Base-by-base conservation (phyloP, 2,329 filamentous ascomycete species). In the Chrysoporthe puriensis region DNA sequence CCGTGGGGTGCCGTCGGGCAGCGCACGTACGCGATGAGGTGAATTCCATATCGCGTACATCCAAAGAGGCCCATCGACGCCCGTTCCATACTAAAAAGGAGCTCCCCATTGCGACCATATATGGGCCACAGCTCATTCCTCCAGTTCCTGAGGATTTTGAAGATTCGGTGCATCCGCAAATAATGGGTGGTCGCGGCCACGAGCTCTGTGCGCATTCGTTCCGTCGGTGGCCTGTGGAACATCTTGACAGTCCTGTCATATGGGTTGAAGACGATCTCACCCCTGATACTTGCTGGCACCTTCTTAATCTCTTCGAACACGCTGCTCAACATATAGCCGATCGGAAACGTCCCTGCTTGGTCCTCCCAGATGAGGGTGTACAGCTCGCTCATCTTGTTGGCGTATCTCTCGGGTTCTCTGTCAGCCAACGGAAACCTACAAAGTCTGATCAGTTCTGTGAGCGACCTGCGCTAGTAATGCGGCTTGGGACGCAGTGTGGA, bases 71-170 rank as follows among this genome's bases (percentile, higher is more conserved):
- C 87, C 66, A 87, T 87, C 6, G 91, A 93, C 18, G 86, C 84
- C n/a, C 94, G 85, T 77, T 97, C 94, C 76, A 95, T 87, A 76
- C 86, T 90, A 76, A 92, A 91, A 3, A 95, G 79, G 9, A 92
- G 75, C 70, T 87, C 83, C 44, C 85, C 83, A 43, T 86, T 85
- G 16, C 85, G 86, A 0, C 85, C 87, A 74, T 93, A 96, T 8
- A 97, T 87, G 0, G 93, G 90, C 81, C 93, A 97, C 18, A 88
- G 79, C 78, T 97, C 94, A 74, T 92, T 82, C 54, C 93, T 86
- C 94, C 94, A 97, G 68, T 91, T 91, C 21, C 82, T 82, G 18
- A 98, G 84, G 0, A 97, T 83, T 50, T 87, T 82, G 76, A 98
- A 98, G 1, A 86, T 87, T 7, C 85, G 81, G n/a, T 86, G 85